These are phyloP conservation scores for Curvularia lunata DNA, from an alignment of 2,329 filamentous ascomycete species.

Conservation along the genomic window DNA sequence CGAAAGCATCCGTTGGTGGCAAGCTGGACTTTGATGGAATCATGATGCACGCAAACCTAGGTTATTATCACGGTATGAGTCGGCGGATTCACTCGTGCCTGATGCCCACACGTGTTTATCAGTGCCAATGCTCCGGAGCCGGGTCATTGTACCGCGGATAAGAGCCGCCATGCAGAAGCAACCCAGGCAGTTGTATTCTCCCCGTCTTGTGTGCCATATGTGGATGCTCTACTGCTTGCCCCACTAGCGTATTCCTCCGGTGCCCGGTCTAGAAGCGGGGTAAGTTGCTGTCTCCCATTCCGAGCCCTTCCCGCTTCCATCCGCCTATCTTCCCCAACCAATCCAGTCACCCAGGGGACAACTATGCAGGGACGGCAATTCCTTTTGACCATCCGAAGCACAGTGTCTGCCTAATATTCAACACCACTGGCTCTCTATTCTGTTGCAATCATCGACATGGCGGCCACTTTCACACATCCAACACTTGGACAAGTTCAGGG, in stretches of 20 bases:
- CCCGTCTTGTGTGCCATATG: not conserved
- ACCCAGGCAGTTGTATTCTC: not conserved
- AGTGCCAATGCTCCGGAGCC: not conserved
- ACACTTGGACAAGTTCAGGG: constrained; percentile 36
- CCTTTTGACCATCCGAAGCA: not conserved
- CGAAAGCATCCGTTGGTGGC: constrained; percentile 28
- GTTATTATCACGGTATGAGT: not conserved
- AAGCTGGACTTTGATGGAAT: not conserved
- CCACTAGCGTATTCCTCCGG: not conserved
- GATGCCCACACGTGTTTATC: not conserved
- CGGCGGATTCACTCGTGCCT: not conserved
- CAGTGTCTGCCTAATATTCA: not conserved
- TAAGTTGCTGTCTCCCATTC: constrained; percentile 14
- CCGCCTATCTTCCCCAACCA: not conserved
- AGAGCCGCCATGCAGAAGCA: not conserved
- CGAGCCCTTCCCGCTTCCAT: not conserved
- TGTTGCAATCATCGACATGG: constrained; percentile 21
- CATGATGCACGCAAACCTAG: not conserved
- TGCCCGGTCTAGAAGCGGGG: constrained; percentile 11
- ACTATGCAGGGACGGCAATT: not conserved
- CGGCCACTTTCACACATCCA: constrained; percentile 28
- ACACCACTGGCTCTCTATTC: not conserved
- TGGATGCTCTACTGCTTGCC: constrained; percentile 5
- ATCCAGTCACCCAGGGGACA: not conserved
- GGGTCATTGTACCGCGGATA: not conserved